These are phyloP conservation scores for Blastocladiella emersonii DNA, from an alignment of 371 early-diverging fungal species.

Conservation along the genomic window DNA sequence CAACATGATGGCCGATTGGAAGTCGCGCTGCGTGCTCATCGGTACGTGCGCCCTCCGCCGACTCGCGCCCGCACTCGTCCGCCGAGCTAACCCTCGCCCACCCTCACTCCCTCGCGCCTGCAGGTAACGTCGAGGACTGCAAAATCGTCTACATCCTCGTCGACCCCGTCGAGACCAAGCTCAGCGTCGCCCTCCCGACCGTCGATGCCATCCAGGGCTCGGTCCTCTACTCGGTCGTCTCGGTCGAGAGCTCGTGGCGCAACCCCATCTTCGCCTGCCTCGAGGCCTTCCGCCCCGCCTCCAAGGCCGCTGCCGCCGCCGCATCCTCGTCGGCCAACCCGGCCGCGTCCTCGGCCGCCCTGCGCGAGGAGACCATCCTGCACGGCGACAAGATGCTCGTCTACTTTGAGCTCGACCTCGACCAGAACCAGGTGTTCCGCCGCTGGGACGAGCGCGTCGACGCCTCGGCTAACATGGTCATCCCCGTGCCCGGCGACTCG, in stretches of 20 bases:
- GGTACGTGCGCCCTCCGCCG: background rate
- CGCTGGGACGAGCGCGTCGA: background rate
- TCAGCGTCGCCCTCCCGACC: background rate
- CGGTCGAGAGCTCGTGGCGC: background rate
- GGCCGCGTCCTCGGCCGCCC: background rate
- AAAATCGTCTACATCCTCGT: slow-evolving; percentile 5
- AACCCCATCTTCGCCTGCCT: background rate
- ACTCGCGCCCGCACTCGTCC: too few species aligned
- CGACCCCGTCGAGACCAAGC: background rate
- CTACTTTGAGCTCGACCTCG: background rate
- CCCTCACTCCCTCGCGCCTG: too few species aligned
- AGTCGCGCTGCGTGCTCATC: background rate
- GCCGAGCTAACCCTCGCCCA: too few species aligned
- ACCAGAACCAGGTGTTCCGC: background rate
- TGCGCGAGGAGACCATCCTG: background rate
- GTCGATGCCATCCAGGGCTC: background rate
- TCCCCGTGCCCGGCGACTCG: background rate
- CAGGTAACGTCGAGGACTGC: slow-evolving; percentile 4
- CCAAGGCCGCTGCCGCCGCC: background rate
- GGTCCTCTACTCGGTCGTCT: background rate
- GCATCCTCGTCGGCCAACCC: background rate
- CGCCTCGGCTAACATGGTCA: background rate
- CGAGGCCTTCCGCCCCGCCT: background rate
- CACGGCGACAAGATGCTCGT: background rate
- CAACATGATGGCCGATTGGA: background rate